Conservation (phyloP, 106 monocot genomes). For the Alisma plantagoaquatica region DNA sequence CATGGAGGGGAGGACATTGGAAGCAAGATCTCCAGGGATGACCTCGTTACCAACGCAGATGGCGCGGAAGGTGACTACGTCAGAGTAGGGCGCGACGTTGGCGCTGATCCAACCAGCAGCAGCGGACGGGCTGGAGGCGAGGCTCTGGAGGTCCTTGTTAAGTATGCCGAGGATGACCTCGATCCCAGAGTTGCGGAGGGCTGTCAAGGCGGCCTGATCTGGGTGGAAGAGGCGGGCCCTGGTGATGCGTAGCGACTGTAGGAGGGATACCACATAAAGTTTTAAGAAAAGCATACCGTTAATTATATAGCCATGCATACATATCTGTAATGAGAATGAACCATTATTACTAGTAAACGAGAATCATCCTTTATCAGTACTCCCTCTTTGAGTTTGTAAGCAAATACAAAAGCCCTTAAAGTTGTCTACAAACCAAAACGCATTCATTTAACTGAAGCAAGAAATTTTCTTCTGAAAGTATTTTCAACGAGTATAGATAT, state of each 20-base stretch:
- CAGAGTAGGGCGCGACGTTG: constrained; percentile 5
- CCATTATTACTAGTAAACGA: too few relatives aligned
- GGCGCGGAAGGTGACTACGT: constrained; percentile 14
- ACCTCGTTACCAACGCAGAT: constrained; percentile 29
- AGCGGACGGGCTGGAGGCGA: background rate
- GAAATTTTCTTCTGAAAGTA: too few relatives aligned
- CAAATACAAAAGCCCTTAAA: too few relatives aligned
- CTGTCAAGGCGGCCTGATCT: background rate
- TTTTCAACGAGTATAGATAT: too few relatives aligned
- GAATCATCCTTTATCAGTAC: too few relatives aligned
- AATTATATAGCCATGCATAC: too few relatives aligned
- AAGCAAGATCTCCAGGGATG: constrained; percentile 12
- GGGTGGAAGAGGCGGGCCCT: constrained; percentile 19
- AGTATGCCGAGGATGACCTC: constrained; percentile 12
- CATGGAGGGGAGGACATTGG: constrained; percentile 13
- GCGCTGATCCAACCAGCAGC: constrained; percentile 7
- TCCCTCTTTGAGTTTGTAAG: too few relatives aligned
- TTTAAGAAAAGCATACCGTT: too few relatives aligned
- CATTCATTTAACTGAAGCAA: too few relatives aligned
- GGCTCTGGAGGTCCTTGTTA: constrained; percentile 12
- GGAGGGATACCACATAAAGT: constrained; percentile 11
- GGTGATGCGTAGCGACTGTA: constrained; percentile 5
- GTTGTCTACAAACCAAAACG: too few relatives aligned
- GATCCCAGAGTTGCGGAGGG: constrained; percentile 13
- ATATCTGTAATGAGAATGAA: too few relatives aligned